Evolutionary conservation across 495 filamentous ascomycete species (phyloP).

Genomic region (Aspergillus incahuasiensis): DNA sequence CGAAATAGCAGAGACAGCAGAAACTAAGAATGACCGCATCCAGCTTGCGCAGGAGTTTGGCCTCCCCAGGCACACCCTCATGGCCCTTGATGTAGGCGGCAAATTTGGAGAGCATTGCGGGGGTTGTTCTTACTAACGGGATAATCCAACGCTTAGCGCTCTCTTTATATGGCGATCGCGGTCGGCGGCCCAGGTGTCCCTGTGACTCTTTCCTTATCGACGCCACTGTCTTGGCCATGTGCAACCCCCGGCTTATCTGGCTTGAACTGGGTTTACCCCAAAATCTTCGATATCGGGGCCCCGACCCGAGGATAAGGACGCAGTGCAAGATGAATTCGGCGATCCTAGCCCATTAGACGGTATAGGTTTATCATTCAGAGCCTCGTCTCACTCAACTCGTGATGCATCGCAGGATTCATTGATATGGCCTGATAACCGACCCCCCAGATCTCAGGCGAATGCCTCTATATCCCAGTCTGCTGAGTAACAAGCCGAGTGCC

Average conservation of each 20-base stretch:
- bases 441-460: too few species aligned
- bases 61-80: constrained; percentile 9
- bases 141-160: background rate
- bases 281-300: background rate
- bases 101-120: constrained; percentile 2
- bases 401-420: too few species aligned
- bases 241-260: background rate
- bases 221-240: background rate
- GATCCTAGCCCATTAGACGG: background rate
- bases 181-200: background rate
- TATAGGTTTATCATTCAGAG: background rate
- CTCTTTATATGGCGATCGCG: background rate
- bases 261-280: background rate
- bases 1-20: constrained; percentile 58
- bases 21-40: constrained; percentile 65
- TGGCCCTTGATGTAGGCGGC: constrained; percentile 9
- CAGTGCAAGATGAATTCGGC: background rate
- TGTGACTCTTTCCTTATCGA: background rate
- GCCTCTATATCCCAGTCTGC: too few species aligned
- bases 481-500: too few species aligned
- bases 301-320: background rate
- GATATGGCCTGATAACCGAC: too few species aligned
- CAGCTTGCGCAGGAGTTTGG: constrained; percentile 23
- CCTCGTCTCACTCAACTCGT: too few species aligned
- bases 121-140: background rate